A percentile compares a stretch with the other conserved stretches of the same genome.
These are phyloP conservation scores for Lipomyces spencermartinsiae DNA, from an alignment of 805 yeast genomes.

Conservation along the genomic window DNA sequence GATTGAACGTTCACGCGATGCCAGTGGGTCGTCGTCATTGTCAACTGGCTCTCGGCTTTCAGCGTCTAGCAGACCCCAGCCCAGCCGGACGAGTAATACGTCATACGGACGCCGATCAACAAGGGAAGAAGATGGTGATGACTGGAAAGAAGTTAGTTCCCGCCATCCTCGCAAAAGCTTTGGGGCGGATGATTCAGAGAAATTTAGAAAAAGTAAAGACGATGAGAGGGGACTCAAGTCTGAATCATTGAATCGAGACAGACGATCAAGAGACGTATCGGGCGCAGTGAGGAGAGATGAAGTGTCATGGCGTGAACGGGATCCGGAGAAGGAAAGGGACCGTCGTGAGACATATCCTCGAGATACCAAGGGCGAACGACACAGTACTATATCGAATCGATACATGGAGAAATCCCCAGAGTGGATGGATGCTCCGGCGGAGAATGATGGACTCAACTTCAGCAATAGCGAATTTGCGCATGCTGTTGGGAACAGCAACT, in stretches of 20 bases:
- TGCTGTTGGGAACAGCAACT: conserved; percentile 18
- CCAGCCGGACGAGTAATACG: background rate
- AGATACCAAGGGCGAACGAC: conserved; percentile 10
- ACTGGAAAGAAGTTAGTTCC: conserved; percentile 10
- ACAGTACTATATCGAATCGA: conserved; percentile 1
- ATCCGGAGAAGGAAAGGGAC: conserved; percentile 20
- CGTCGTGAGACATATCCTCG: conserved; percentile 8
- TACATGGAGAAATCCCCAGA: conserved; percentile 27
- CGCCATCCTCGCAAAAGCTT: conserved; percentile 11
- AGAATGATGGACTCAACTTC: conserved; percentile 19
- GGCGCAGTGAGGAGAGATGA: conserved; percentile 22
- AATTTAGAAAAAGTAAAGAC: conserved; percentile 10
- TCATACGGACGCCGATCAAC: background rate
- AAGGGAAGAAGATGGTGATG: conserved; percentile 14
- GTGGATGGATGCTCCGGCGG: conserved; percentile 29
- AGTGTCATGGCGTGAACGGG: conserved; percentile 35
- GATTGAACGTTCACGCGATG: conserved; percentile 12
- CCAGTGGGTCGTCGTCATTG: background rate
- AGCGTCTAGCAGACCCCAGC: background rate
- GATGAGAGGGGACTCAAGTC: conserved; percentile 13
- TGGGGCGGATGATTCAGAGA: conserved; percentile 13
- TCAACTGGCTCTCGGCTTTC: background rate
- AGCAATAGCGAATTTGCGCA: conserved; percentile 29
- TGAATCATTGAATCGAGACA: conserved; percentile 13
- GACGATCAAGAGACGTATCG: conserved; percentile 17